Evolutionary conservation across 257 asterid genomes (phyloP).

Genomic region (Paraleonurus japonicus): DNA sequence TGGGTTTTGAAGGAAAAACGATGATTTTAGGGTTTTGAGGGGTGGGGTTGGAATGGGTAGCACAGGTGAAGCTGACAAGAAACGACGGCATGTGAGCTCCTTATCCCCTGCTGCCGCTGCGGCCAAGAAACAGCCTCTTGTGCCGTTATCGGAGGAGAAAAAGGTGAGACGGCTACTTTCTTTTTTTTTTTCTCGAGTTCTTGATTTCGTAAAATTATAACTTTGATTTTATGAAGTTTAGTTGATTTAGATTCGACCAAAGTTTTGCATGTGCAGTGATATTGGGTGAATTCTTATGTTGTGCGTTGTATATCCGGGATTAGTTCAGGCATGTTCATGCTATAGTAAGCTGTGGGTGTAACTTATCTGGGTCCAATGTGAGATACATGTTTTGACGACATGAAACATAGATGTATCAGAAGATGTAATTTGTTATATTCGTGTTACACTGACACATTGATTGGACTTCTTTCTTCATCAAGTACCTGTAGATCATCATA

Average conservation of each 20-base stretch:
- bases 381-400: slow-evolving; percentile 2
- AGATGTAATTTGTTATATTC: background rate
- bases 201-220: background rate
- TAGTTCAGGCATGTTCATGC: background rate
- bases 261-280: slow-evolving; percentile 10
- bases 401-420: slow-evolving; percentile 12
- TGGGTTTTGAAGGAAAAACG: slow-evolving; percentile 28
- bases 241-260: background rate
- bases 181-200: background rate
- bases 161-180: slow-evolving; percentile 43
- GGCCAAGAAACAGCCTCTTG: slow-evolving; percentile 58
- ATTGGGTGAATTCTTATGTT: slow-evolving; percentile 11
- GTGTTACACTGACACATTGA: background rate
- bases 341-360: background rate
- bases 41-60: slow-evolving; percentile 66
- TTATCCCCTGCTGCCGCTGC: slow-evolving; percentile 62
- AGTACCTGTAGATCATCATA: background rate
- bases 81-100: slow-evolving; percentile 72
- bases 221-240: background rate
- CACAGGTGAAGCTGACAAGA: slow-evolving; percentile 78
- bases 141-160: slow-evolving; percentile 72
- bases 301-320: background rate
- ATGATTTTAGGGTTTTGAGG: slow-evolving; percentile 50
- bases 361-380: background rate
- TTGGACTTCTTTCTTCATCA: background rate